Evolutionary conservation across 306 rosid genomes (phyloP), one percentile per base, ranked within the genome.

Genomic region (Mimosa bimucronata): DNA sequence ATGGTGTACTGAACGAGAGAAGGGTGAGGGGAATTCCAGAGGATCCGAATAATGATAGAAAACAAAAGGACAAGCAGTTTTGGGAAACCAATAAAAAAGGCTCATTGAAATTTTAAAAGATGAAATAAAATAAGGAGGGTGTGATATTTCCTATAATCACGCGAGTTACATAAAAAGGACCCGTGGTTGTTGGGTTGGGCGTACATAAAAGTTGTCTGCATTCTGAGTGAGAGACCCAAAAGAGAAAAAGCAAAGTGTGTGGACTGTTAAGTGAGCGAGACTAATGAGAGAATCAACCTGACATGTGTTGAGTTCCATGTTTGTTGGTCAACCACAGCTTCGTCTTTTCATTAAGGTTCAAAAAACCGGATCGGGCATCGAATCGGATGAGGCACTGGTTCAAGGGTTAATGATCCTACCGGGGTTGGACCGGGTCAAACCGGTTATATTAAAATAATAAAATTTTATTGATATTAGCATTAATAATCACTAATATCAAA

Each of bases 181-280:
- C 82, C 25, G 23, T 18, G 1, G 4, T 61, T 77, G 78, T 85
- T 58, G 85, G 86, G 78, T 83, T 65, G 83, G 86, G 78, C 62
- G 78, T 67, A 71, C 66, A 61, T n/a, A 66, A 77, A 89, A 74
- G 82, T 75, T 80, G 87, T 82, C 34, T 74, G 72, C 76, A 55
- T 29, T 13, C 48, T 68, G 30, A 10, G 0, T 9, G 4, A 46
- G 53, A 5, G 62, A 55, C 29, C 61, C 61, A 53, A 65, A 80
- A 62, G 48, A 64, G 18, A 26, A 37, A 26, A 79, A 38, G 13
- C 55, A 16, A 50, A 50, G 53, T 14, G 53, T 13, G 53, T 14
- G 53, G 38, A 34, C 38, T 34, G 38, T 34, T 3, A 34, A 46
- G 55, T 4, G 55, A 45, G 50, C 13, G 52, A 13, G 52, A 45